These are phyloP conservation scores for Lasiosphaeriaceae sp. DNA, from an alignment of 495 filamentous ascomycete genomes.

Conservation along the genomic window DNA sequence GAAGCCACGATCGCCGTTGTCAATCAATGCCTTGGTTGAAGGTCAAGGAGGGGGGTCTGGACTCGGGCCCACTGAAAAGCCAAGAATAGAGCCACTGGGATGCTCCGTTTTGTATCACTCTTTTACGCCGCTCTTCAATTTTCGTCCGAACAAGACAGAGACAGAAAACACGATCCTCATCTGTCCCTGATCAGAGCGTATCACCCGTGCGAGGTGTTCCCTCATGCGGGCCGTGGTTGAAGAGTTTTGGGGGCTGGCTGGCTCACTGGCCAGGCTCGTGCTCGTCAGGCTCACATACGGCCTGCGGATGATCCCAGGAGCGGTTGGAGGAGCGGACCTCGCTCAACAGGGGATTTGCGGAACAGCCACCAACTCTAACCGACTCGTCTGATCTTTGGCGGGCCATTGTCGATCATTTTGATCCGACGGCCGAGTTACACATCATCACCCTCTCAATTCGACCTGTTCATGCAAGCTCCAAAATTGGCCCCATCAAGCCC, in stretches of 20 bases:
- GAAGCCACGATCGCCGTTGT: background rate
- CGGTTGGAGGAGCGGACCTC: too few species aligned
- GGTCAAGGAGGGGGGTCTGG: background rate
- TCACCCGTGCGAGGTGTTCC: background rate
- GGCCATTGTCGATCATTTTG: constrained; percentile 14
- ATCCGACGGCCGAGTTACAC: constrained; percentile 17
- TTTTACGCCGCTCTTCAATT: too few species aligned
- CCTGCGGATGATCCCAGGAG: too few species aligned
- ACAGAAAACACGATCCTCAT: background rate
- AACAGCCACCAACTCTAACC: constrained; percentile 10
- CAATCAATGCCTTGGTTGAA: background rate
- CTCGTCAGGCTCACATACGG: too few species aligned
- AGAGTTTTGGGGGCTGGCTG: background rate
- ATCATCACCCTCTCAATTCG: constrained; percentile 7
- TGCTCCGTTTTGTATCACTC: too few species aligned
- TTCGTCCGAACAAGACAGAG: too few species aligned
- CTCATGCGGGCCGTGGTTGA: background rate
- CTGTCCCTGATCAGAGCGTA: background rate
- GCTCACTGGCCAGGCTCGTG: too few species aligned
- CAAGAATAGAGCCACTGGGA: too few species aligned
- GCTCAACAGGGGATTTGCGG: background rate
- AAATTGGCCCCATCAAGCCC: background rate
- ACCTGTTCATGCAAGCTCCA: constrained; percentile 1
- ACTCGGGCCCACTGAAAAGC: too few species aligned
- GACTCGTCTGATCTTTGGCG: constrained; percentile 22